A percentile compares a stretch with the other conserved stretches of the same genome.
phyloP scores from a whole-genome alignment of 352 stramenopile genomes.

The Phytopythium boreale region DNA sequence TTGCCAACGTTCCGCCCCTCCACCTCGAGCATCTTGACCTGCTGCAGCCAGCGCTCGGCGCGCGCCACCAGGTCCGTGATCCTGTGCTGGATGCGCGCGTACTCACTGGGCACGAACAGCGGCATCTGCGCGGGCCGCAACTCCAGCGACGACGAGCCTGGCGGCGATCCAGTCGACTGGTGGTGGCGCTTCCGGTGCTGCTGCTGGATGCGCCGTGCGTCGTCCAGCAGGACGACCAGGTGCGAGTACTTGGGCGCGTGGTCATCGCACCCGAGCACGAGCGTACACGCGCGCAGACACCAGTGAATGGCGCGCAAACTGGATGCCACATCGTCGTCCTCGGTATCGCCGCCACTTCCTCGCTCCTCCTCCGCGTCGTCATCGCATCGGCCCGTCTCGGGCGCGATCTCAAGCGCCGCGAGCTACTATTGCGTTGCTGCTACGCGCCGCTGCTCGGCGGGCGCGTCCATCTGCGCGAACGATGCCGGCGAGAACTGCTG shows the following conservation, averaged over 20 bases:
- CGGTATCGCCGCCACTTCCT: slow-evolving; percentile 27
- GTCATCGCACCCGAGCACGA: slow-evolving; percentile 51
- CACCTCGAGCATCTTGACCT: slow-evolving; percentile 58
- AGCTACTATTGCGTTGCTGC: slow-evolving; percentile 57
- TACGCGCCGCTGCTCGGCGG: slow-evolving; percentile 16
- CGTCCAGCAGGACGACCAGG: slow-evolving; percentile 59
- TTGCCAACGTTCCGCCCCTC: slow-evolving; percentile 70
- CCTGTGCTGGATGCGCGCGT: slow-evolving; percentile 64
- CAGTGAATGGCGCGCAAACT: slow-evolving; percentile 68
- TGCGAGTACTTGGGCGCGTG: slow-evolving; percentile 63
- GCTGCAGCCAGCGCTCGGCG: slow-evolving; percentile 57
- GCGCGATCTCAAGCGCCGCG: slow-evolving; percentile 49
- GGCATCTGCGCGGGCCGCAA: background rate
- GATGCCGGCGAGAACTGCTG: slow-evolving; percentile 41
- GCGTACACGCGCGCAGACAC: slow-evolving; percentile 66
- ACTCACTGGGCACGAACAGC: slow-evolving; percentile 59
- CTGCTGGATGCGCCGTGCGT: slow-evolving; percentile 19
- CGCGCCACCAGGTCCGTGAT: slow-evolving; percentile 66
- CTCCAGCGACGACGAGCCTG: slow-evolving; percentile 24
- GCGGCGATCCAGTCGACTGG: slow-evolving; percentile 14
- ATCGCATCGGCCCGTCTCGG: slow-evolving; percentile 20
- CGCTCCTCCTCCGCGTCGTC: slow-evolving; percentile 33
- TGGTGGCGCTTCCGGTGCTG: background rate
- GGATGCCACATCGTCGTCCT: slow-evolving; percentile 39
- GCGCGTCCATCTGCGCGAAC: slow-evolving; percentile 37